These are phyloP conservation scores for Canavalia ensiformis DNA, from an alignment of 306 rosid genomes.

Conservation along the genomic window DNA sequence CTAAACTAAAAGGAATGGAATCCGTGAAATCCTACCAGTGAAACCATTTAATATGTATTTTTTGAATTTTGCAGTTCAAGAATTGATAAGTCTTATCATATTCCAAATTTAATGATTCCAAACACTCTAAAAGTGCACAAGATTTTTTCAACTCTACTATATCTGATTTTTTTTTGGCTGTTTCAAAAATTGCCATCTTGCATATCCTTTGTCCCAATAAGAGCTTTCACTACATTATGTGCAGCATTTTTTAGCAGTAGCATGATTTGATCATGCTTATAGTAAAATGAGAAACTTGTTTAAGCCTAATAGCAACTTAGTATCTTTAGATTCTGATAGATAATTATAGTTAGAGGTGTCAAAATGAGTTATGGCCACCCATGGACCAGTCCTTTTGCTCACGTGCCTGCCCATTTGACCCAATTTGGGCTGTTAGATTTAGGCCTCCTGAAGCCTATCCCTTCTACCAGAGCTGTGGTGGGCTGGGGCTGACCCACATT, in stretches of 20 bases:
- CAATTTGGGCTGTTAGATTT: not conserved
- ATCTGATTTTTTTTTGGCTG: not conserved
- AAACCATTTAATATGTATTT: not conserved
- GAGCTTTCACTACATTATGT: conserved; percentile 3
- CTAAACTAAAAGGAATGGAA: not conserved
- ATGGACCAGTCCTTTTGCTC: not conserved
- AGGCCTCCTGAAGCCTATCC: not conserved
- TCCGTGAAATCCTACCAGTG: not conserved
- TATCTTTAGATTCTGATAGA: conserved; percentile 23
- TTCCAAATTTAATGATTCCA: not conserved
- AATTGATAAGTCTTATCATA: not conserved
- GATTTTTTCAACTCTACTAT: not conserved
- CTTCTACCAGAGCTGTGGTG: not conserved
- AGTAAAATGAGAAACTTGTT: not conserved
- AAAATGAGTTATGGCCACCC: not conserved
- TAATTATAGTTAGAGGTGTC: not conserved
- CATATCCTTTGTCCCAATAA: not conserved
- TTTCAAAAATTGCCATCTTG: conserved; percentile 10
- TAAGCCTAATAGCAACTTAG: conserved; percentile 18
- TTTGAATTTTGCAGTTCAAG: not conserved
- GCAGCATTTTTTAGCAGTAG: not conserved
- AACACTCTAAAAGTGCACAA: not conserved
- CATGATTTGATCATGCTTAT: not conserved
- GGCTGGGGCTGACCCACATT: not conserved
- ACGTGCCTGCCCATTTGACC: not conserved